Conservation (phyloP, 148 eudicot species). For the Gaultheria prostrata region DNA sequence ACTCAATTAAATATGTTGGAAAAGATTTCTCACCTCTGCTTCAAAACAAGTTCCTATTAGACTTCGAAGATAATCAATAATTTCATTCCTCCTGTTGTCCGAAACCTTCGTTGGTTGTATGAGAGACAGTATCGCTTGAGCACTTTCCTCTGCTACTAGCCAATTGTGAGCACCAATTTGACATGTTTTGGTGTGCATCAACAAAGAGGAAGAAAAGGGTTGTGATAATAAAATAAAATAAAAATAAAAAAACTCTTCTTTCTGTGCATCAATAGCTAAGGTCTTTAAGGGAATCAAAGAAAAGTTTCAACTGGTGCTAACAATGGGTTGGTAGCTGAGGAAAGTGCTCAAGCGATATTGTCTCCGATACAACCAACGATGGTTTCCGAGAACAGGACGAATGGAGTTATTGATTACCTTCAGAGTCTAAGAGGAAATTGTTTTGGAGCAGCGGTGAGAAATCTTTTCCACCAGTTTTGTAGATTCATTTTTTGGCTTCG, state of each 20-base stretch:
- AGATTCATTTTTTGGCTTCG: background rate
- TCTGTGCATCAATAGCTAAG: background rate
- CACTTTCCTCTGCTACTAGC: conserved; percentile 31
- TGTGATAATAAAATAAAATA: conserved; percentile 18
- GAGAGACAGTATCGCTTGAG: conserved; percentile 27
- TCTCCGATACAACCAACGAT: conserved; percentile 32
- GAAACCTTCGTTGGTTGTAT: conserved; percentile 32
- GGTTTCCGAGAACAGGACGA: conserved; percentile 35
- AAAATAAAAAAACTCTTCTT: background rate
- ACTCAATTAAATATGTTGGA: background rate
- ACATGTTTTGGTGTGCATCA: conserved; percentile 13
- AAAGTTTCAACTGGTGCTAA: conserved; percentile 18
- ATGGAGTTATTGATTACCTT: conserved; percentile 34
- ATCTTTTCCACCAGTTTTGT: background rate
- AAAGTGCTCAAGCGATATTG: conserved; percentile 26
- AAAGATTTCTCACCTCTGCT: conserved; percentile 28
- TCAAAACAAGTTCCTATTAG: conserved; percentile 32
- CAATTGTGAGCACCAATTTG: conserved; percentile 27
- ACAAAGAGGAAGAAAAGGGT: conserved; percentile 23
- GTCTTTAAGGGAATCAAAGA: background rate
- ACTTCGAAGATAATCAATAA: conserved; percentile 34
- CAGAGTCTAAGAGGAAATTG: conserved; percentile 30
- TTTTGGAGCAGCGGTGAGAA: conserved; percentile 34
- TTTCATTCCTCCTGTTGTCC: conserved; percentile 32
- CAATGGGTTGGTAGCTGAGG: conserved; percentile 35